Evolutionary conservation across 805 yeast genomes (phyloP), one percentile per base, ranked within the genome.

Genomic region (Ogataea methanolica): DNA sequence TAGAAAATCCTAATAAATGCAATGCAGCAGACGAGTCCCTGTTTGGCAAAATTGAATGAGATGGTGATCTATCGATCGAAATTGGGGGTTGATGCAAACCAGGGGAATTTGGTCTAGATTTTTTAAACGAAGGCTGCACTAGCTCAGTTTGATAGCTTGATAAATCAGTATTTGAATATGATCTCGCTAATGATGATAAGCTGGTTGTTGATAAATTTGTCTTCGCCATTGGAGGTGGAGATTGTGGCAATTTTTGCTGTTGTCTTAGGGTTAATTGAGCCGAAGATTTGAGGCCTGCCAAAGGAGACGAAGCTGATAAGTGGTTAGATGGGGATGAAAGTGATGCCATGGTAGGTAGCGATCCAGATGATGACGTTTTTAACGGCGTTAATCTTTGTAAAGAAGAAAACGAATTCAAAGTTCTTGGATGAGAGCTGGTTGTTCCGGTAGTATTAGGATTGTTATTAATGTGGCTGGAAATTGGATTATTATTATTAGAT

Each of bases 61-160:
- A 54, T 21, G 67, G 63, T 7, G 67, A 60, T 44, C 55, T 44
- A 5, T 57, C 23, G 14, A 58, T 39, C 4, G 57, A 31, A 2
- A 42, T 29, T 31, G 58, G 53, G 3, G 62, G 52, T 17, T 56
- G 56, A 19, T 50, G 43, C 14, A 51, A 34, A 23, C 59, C 56
- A 5, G 81, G 81, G 11, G 78, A 73, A 60, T 74, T 75, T 22
- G 82, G 80, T 52, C 81, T 61, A 34, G 79, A 73, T 53, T 68
- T 72, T 56, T 76, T 76, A 45, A 70, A 63, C 37, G 70, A 61
- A 46, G 71, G 78, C 47, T 69, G 72, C 5, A 55, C 44, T 7
- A 48, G 42, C 2, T 50, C 44, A 21, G 50, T 36, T 7, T 50
- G 48, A 8, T 51, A 45, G 19, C 29, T 37, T 9, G 55, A 45